phyloP scores from a whole-genome alignment of 2,329 filamentous ascomycete species.

The Apiospora marii region DNA sequence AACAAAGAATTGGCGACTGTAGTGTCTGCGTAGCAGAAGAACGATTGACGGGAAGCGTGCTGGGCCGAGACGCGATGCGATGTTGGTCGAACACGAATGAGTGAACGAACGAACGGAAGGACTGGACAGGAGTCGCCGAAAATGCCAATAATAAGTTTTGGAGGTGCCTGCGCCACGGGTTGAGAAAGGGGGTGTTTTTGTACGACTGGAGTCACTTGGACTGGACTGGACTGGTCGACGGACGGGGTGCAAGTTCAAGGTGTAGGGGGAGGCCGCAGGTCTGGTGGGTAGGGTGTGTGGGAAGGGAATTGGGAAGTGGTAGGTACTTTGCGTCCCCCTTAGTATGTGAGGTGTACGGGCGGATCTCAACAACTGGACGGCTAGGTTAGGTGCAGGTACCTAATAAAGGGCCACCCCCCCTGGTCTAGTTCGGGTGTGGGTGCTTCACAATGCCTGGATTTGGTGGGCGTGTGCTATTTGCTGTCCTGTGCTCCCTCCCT shows the following conservation, averaged over 20 bases:
- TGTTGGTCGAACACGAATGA: constrained; percentile 19
- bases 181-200: constrained; percentile 21
- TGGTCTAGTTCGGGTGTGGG: constrained; percentile 19
- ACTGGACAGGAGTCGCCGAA: constrained; percentile 17
- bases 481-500: constrained; percentile 16
- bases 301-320: not conserved
- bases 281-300: not conserved
- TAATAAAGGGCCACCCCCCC: constrained; percentile 10
- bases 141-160: constrained; percentile 22
- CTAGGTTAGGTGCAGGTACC: constrained; percentile 19
- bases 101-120: constrained; percentile 20
- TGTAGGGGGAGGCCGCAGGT: not conserved
- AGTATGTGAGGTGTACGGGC: not conserved
- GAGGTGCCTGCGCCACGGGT: constrained; percentile 20
- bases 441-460: constrained; percentile 17
- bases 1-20: constrained; percentile 5
- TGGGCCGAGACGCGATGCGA: constrained; percentile 1
- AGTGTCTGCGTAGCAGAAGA: constrained; percentile 13
- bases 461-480: constrained; percentile 17
- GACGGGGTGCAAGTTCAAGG: constrained; percentile 4
- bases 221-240: not conserved
- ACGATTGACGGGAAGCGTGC: constrained; percentile 20
- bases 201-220: not conserved
- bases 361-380: constrained; percentile 15
- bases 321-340: not conserved